Percentiles rank a stretch among this genome's conserved stretches.
Conservation (phyloP, 1,284 basidiomycete species). For the Marasmius sp. region DNA sequence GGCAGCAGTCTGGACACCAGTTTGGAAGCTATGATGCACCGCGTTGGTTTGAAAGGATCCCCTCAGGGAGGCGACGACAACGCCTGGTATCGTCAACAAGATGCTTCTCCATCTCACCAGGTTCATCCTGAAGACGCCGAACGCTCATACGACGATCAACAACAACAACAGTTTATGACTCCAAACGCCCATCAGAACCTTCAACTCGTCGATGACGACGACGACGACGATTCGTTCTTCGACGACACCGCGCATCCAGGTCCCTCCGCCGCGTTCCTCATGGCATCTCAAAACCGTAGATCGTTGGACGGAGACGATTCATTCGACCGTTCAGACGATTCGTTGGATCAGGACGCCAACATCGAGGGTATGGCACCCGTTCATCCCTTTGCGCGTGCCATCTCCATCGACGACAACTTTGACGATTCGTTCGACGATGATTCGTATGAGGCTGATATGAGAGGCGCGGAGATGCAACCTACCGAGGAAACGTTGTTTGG, state of each 20-base stretch:
- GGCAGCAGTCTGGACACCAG: constrained; percentile 36
- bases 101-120: not conserved
- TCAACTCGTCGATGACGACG: constrained; percentile 23
- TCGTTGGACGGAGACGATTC: constrained; percentile 4
- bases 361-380: constrained; percentile 37
- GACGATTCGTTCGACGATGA: constrained; percentile 55
- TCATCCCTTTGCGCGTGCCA: constrained; percentile 53
- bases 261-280: constrained; percentile 60
- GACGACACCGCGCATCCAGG: constrained; percentile 42
- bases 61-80: not conserved
- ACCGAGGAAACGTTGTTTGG: constrained; percentile 64
- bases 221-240: constrained; percentile 49
- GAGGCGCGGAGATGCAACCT: constrained; percentile 25
- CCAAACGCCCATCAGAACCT: constrained; percentile 20
- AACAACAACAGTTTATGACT: not conserved
- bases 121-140: not conserved
- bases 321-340: constrained; percentile 3
- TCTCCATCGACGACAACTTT: constrained; percentile 37
- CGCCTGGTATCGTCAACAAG: not conserved
- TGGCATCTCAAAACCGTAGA: constrained; percentile 36
- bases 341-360: constrained; percentile 4
- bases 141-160: not conserved
- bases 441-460: constrained; percentile 38
- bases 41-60: constrained; percentile 38
- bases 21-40: constrained; percentile 52